These are phyloP conservation scores for Botrytis hyacinthi DNA, from an alignment of 2,329 filamentous ascomycete species.

Conservation along the genomic window DNA sequence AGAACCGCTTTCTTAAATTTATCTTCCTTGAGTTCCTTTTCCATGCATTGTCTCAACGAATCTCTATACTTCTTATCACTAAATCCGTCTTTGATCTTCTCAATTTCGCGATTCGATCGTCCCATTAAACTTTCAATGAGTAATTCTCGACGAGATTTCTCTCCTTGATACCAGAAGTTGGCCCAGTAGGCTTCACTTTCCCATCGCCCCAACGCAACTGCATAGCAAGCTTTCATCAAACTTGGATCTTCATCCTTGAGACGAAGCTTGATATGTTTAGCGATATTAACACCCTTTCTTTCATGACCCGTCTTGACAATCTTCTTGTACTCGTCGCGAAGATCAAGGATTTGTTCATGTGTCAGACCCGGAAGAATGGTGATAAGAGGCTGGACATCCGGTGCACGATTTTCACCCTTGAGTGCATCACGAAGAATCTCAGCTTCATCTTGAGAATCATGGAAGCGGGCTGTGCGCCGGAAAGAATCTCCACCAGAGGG, in stretches of 20 bases:
- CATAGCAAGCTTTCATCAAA: conserved; percentile 89
- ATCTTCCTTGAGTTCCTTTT: conserved; percentile 87
- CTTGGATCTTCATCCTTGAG: conserved; percentile 71
- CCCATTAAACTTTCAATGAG: conserved; percentile 94
- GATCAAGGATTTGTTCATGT: conserved; percentile 81
- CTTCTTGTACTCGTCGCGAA: conserved; percentile 87
- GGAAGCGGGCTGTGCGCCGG: conserved; percentile 68
- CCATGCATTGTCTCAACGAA: conserved; percentile 79
- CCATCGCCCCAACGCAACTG: conserved; percentile 84
- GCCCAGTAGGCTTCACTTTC: conserved; percentile 97
- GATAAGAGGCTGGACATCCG: conserved; percentile 70
- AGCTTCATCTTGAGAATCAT: conserved; percentile 80
- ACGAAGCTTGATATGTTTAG: conserved; percentile 76
- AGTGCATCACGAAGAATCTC: conserved; percentile 73
- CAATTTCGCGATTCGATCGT: conserved; percentile 81
- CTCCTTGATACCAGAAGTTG: conserved; percentile 94
- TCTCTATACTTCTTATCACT: conserved; percentile 89
- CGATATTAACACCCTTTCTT: conserved; percentile 77
- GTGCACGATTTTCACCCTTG: conserved; percentile 51
- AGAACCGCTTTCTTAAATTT: conserved; percentile 92
- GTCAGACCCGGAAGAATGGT: conserved; percentile 81
- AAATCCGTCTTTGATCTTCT: conserved; percentile 82
- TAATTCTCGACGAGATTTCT: conserved; percentile 79
- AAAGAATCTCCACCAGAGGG: conserved; percentile 47
- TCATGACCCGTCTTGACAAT: conserved; percentile 75